A percentile compares a stretch with the other conserved stretches of the same genome.
Evolutionary conservation across 176 grass and related monocot species (phyloP).

Genomic region (Phoenix roebelenii): DNA sequence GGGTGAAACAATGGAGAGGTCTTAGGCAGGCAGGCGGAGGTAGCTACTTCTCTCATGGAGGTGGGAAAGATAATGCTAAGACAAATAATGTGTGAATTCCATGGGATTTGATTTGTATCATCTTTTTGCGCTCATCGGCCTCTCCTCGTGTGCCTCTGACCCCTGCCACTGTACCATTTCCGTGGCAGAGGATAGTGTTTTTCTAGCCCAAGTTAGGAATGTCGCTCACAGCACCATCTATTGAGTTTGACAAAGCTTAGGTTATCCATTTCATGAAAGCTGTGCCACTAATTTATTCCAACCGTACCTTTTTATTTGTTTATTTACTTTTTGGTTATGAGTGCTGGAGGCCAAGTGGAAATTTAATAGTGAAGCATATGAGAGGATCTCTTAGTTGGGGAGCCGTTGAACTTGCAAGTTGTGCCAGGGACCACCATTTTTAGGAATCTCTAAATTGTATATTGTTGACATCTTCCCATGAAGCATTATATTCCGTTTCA

Average conservation of each 20-base stretch:
- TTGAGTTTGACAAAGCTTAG: slow-evolving; percentile 50
- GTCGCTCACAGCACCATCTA: slow-evolving; percentile 36
- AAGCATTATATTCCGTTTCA: too few relatives aligned
- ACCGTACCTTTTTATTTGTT: slow-evolving; percentile 31
- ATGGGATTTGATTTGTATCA: too few relatives aligned
- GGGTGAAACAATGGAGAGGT: too few relatives aligned
- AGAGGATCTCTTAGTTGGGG: slow-evolving; percentile 31
- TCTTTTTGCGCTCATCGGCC: too few relatives aligned
- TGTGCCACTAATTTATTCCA: slow-evolving; percentile 30
- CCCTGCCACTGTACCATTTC: too few relatives aligned
- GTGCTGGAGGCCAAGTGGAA: slow-evolving; percentile 16
- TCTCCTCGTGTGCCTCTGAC: too few relatives aligned
- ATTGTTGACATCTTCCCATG: neutral
- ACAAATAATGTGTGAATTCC: too few relatives aligned
- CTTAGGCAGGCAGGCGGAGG: too few relatives aligned
- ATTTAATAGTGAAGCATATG: slow-evolving; percentile 17
- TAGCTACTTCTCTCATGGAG: too few relatives aligned
- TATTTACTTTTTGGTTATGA: slow-evolving; percentile 9
- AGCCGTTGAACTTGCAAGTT: slow-evolving; percentile 43
- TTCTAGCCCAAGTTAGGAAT: slow-evolving; percentile 30
- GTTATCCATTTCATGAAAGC: slow-evolving; percentile 46
- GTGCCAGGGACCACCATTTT: slow-evolving; percentile 41
- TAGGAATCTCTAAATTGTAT: slow-evolving; percentile 31
- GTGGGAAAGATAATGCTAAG: too few relatives aligned
- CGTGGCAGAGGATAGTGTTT: too few relatives aligned